Percentiles rank a stretch among this genome's conserved stretches.
Conservation (phyloP, 257 asterid species). For the Primulina tabacum region DNA sequence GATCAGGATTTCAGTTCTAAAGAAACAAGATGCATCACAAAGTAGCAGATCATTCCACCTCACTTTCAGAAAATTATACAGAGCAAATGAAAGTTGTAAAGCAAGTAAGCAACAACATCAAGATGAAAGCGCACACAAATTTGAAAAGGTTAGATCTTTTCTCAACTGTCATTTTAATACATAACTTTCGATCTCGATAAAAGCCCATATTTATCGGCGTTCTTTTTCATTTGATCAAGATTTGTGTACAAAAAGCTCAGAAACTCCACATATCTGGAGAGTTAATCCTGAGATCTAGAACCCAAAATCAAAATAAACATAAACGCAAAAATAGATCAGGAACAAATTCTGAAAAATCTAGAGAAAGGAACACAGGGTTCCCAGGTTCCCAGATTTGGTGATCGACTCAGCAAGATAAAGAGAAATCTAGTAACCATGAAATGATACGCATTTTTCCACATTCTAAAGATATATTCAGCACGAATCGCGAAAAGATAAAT, state of each 20-base stretch:
- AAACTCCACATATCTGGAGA: not conserved
- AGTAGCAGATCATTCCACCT: not conserved
- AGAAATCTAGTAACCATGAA: conserved; percentile 5
- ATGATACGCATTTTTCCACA: conserved; percentile 9
- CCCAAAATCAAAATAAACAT: conserved; percentile 14
- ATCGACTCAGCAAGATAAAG: not conserved
- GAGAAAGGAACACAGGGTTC: conserved; percentile 3
- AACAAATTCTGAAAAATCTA: not conserved
- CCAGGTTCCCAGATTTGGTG: conserved; percentile 15
- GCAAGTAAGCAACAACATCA: conserved; percentile 15
- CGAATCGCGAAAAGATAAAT: not conserved
- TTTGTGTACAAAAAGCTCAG: not conserved
- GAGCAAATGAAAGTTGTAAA: not conserved
- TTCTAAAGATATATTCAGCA: not conserved
- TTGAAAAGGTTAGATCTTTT: conserved; percentile 4
- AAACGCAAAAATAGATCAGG: not conserved
- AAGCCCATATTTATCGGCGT: not conserved
- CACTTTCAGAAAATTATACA: not conserved
- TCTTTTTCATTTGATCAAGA: not conserved
- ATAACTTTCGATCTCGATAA: not conserved
- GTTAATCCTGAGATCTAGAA: conserved; percentile 22
- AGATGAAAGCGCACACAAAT: conserved; percentile 14
- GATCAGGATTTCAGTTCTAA: not conserved
- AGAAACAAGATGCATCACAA: not conserved
- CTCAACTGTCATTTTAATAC: not conserved